Conservation (phyloP, 495 filamentous ascomycete genomes). For the Neurospora sp. region DNA sequence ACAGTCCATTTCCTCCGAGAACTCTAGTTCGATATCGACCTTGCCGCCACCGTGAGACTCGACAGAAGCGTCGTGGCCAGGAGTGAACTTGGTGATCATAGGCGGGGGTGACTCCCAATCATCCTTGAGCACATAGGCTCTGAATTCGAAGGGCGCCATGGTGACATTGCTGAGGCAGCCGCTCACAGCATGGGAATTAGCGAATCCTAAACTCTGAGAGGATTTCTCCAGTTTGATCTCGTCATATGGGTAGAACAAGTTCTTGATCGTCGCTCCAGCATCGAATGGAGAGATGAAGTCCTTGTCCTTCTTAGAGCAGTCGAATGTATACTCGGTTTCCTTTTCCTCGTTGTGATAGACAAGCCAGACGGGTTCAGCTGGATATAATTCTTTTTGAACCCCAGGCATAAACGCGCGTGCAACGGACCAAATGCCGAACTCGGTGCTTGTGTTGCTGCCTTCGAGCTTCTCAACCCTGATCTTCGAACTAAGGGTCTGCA, state of each 20-base stretch:
- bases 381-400: constrained; percentile 59
- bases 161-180: constrained; percentile 48
- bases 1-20: constrained; percentile 57
- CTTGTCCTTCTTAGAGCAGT: constrained; percentile 39
- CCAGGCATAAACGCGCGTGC: constrained; percentile 3
- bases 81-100: constrained; percentile 52
- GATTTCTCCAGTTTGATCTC: constrained; percentile 36
- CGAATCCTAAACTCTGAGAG: constrained; percentile 15
- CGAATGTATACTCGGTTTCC: constrained; percentile 49
- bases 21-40: constrained; percentile 47
- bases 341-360: constrained; percentile 54
- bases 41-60: constrained; percentile 27
- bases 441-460: constrained; percentile 43
- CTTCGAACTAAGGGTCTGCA: constrained; percentile 7
- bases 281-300: constrained; percentile 47
- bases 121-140: constrained; percentile 52
- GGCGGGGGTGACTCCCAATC: constrained; percentile 43
- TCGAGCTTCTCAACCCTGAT: neutral
- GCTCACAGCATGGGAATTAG: constrained; percentile 21
- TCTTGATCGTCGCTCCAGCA: constrained; percentile 47
- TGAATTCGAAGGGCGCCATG: constrained; percentile 47
- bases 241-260: constrained; percentile 59
- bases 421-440: constrained; percentile 51
- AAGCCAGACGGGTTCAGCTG: constrained; percentile 48
- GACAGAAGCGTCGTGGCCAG: constrained; percentile 51